Percentiles rank a stretch among this genome's conserved stretches.
phyloP scores from a whole-genome alignment of 2,329 filamentous ascomycete genomes.

The Colletotrichum phormii region DNA sequence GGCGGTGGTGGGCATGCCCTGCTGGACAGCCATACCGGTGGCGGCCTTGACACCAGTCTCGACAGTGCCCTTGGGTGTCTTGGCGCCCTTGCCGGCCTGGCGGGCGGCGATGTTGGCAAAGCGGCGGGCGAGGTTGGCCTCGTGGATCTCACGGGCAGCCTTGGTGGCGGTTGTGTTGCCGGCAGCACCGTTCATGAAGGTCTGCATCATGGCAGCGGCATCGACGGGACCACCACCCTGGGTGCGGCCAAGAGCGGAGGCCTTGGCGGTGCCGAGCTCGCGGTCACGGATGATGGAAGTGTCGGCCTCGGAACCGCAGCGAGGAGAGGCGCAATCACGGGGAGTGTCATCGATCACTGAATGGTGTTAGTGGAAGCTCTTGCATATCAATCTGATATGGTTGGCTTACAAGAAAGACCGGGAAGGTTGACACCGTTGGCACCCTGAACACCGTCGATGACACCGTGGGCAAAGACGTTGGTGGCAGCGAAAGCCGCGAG shows the following conservation, averaged over 20 bases:
- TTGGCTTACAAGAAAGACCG: constrained; percentile 54
- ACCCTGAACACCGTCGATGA: constrained; percentile 66
- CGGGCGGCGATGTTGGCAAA: constrained; percentile 25
- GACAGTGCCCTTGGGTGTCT: constrained; percentile 41
- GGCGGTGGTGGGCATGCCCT: constrained; percentile 76
- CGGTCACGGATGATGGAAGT: constrained; percentile 74
- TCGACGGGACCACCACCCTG: constrained; percentile 69
- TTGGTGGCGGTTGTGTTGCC: constrained; percentile 53
- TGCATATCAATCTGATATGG: background rate
- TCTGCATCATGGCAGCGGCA: constrained; percentile 65
- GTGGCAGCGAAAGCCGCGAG: constrained; percentile 50
- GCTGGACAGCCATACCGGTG: constrained; percentile 68
- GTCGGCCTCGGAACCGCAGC: constrained; percentile 73
- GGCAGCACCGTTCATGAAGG: constrained; percentile 64
- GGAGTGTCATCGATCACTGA: constrained; percentile 73
- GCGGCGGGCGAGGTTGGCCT: constrained; percentile 52
- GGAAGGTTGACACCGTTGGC: constrained; percentile 73
- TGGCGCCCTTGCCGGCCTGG: constrained; percentile 34
- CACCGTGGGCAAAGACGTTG: constrained; percentile 66
- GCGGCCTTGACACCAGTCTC: constrained; percentile 66
- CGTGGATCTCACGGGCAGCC: constrained; percentile 52
- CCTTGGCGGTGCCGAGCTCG: constrained; percentile 64
- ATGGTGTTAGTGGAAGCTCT: background rate
- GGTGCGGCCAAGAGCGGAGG: constrained; percentile 73
- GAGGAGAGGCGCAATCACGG: constrained; percentile 71